Percentiles rank a stretch among this genome's conserved stretches.
phyloP scores from a whole-genome alignment of 306 rosid genomes.

The Glycyrrhiza uralensis region DNA sequence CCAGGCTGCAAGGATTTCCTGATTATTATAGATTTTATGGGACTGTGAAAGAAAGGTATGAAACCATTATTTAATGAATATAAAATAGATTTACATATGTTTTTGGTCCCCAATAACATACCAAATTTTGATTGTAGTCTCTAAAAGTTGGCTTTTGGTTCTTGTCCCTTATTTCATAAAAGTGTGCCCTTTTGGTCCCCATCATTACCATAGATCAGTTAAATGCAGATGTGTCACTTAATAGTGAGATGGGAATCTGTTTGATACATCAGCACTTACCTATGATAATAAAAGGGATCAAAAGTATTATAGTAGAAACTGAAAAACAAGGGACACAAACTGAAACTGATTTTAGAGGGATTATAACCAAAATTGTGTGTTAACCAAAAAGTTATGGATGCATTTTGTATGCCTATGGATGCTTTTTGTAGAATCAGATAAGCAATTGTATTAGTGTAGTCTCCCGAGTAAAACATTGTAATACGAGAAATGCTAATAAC shows the following conservation, averaged over 20 bases:
- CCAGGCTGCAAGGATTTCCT: conserved; percentile 94
- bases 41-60: conserved; percentile 66
- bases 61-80: not conserved
- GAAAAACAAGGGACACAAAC: not conserved
- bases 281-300: not conserved
- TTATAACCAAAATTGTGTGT: not conserved
- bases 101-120: not conserved
- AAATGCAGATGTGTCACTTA: not conserved
- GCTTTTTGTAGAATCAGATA: not conserved
- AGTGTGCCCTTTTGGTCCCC: not conserved
- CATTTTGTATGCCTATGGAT: not conserved
- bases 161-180: not conserved
- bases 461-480: not conserved
- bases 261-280: not conserved
- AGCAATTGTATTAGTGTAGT: not conserved
- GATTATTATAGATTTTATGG: conserved; percentile 82
- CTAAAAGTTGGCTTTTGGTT: not conserved
- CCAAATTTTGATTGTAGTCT: not conserved
- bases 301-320: not conserved
- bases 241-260: not conserved
- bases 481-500: too few species aligned
- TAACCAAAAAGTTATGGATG: not conserved
- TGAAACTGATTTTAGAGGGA: not conserved
- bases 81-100: not conserved
- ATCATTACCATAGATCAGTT: not conserved